Evolutionary conservation across 192 early-diverging fungal species (phyloP).

Genomic region (Rhizophlyctis rosea): DNA sequence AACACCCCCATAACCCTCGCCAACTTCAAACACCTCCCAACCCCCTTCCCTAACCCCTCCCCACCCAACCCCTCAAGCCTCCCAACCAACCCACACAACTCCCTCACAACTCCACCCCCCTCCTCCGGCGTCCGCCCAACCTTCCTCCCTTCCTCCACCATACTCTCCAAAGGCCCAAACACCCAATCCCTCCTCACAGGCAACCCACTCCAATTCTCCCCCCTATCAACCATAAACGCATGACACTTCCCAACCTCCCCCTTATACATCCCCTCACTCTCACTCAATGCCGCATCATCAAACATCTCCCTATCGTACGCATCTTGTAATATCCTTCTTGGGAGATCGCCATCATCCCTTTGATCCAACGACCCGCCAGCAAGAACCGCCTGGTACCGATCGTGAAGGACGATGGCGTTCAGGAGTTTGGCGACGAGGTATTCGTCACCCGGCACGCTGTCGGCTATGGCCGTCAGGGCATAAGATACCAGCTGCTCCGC

Average conservation of each 20-base stretch:
- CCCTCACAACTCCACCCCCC: conserved; percentile 10
- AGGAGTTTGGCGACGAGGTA: conserved; percentile 16
- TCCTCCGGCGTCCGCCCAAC: conserved; percentile 8
- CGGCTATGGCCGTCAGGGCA: conserved; percentile 15
- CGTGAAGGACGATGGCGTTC: conserved; percentile 18
- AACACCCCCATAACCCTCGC: conserved; percentile 28
- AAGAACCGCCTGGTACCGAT: background rate
- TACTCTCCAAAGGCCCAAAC: conserved; percentile 3
- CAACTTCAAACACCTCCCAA: conserved; percentile 6
- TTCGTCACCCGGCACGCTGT: conserved; percentile 25
- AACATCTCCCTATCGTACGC: conserved; percentile 21
- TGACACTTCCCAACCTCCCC: background rate
- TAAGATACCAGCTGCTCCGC: no score
- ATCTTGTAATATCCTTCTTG: conserved; percentile 9
- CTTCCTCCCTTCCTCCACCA: conserved; percentile 5
- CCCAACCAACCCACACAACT: conserved; percentile 7
- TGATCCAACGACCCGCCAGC: background rate
- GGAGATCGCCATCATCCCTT: background rate
- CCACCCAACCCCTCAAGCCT: background rate
- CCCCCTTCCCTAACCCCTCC: background rate
- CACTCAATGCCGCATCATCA: conserved; percentile 1
- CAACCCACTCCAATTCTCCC: background rate
- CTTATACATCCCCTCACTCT: conserved; percentile 18
- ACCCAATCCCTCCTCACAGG: conserved; percentile 27
- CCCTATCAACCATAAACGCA: conserved; percentile 10